Evolutionary conservation across 768 basidiomycete species (phyloP).

Genomic region (Suillus placidus): DNA sequence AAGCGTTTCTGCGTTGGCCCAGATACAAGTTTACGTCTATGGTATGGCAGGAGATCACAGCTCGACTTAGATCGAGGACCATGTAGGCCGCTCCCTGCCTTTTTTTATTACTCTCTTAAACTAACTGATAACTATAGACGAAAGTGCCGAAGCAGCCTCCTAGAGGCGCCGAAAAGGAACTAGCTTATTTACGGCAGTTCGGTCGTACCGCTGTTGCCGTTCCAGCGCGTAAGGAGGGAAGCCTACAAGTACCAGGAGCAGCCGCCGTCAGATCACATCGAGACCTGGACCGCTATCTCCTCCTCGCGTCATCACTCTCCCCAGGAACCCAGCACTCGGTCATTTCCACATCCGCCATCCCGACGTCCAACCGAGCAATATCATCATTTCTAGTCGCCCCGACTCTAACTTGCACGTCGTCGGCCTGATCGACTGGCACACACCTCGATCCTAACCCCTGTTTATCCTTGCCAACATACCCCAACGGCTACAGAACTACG

Average conservation of each 20-base stretch:
- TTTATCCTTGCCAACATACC: conserved; percentile 55
- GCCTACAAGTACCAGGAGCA: conserved; percentile 50
- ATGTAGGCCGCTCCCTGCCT: conserved; percentile 45
- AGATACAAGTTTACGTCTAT: conserved; percentile 46
- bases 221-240: conserved; percentile 45
- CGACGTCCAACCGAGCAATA: conserved; percentile 46
- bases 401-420: conserved; percentile 45
- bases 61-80: conserved; percentile 55
- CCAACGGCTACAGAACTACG: conserved; percentile 47
- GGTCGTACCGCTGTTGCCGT: conserved; percentile 50
- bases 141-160: conserved; percentile 47
- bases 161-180: conserved; percentile 48
- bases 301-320: conserved; percentile 40
- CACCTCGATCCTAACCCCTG: conserved; percentile 51
- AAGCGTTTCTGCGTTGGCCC: conserved; percentile 49
- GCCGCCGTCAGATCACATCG: conserved; percentile 48
- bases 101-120: conserved; percentile 31
- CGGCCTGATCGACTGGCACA: conserved; percentile 58
- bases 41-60: conserved; percentile 52
- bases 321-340: conserved; percentile 40
- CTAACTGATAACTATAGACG: conserved; percentile 42
- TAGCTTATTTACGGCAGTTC: conserved; percentile 50
- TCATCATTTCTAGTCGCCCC: conserved; percentile 49
- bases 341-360: conserved; percentile 52
- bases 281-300: conserved; percentile 53